Conservation (phyloP, 768 basidiomycete genomes). For the Cystoderma amianthinum region DNA sequence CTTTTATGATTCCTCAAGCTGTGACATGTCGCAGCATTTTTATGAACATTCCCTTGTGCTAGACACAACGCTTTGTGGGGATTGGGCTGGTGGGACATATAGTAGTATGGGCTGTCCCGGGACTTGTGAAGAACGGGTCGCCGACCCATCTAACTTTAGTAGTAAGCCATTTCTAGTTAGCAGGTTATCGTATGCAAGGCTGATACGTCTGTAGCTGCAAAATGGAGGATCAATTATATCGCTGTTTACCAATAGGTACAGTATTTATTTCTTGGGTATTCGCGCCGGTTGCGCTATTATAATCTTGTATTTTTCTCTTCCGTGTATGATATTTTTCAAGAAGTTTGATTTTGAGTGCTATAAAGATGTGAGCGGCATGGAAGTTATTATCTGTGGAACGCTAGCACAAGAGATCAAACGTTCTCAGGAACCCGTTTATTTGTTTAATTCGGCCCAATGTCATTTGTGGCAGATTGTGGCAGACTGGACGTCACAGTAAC, state of each 20-base stretch:
- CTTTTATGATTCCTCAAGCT: slow-evolving; percentile 39
- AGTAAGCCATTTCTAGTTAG: slow-evolving; percentile 14
- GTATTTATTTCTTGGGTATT: background rate
- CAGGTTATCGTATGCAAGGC: slow-evolving; percentile 1
- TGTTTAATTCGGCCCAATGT: too few relatives aligned
- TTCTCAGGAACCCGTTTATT: too few relatives aligned
- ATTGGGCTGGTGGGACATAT: slow-evolving; percentile 33
- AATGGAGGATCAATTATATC: slow-evolving; percentile 52
- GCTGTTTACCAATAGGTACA: slow-evolving; percentile 31
- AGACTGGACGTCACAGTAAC: too few relatives aligned
- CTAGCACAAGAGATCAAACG: too few relatives aligned
- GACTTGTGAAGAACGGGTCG: slow-evolving; percentile 39
- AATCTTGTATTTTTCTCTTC: too few relatives aligned
- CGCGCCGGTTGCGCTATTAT: too few relatives aligned
- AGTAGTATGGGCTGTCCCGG: slow-evolving; percentile 31
- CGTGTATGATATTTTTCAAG: too few relatives aligned
- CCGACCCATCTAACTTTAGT: slow-evolving; percentile 49
- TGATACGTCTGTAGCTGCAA: slow-evolving; percentile 28
- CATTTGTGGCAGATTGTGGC: too few relatives aligned
- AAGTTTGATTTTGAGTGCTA: too few relatives aligned
- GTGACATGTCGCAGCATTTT: slow-evolving; percentile 45
- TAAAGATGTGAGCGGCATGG: too few relatives aligned
- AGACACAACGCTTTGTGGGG: slow-evolving; percentile 42
- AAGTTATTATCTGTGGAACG: too few relatives aligned
- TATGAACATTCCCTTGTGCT: slow-evolving; percentile 42